Evolutionary conservation across 176 grass and related monocot species (phyloP), one percentile per base, ranked within the genome.

Genomic region (Musa beccarii): DNA sequence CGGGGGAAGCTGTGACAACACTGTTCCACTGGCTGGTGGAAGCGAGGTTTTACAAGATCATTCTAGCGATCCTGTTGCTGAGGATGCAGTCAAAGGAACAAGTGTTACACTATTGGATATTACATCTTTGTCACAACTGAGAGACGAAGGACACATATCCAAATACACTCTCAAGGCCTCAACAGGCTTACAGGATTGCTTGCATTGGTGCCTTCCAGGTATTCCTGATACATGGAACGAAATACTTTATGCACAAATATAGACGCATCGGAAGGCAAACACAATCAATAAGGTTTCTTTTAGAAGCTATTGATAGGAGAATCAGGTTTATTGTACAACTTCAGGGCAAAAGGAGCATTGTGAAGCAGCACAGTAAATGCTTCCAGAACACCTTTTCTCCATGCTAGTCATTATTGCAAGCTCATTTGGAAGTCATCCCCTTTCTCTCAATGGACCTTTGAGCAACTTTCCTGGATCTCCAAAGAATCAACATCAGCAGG

Each of bases 191-290:
- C 83, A 86, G 23, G 95, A 99, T 79, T 99, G 95, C 76, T 89
- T 99, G 79, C 95, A 99, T 75, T 99, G 95, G 95, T 99, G 95
- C 70, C 87, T 99, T 78, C 95, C 95, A 59, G 90, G 95, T 50
- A 75, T 99, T 85, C 95, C 95, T 49, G 95, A 94, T 63, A 83
- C 78, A 57, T 99, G 95, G 95, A 99, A 99, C 54, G 95, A 99
- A 73, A 84, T 99, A 63, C 95, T 99, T 66, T 92, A 87, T 84
- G 90, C 88, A 72, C 95, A 90, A 68, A 84, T 92, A 80, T 96
- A 96, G 81, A 52, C 4, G 34, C 4, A 43, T 43, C 34, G 0
- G 6, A 43, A 6, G 34, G 34, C 34, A 43, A 43, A 43, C 34
- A 43, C 4, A 43, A 6, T 43, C 4, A 43, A 43, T 43, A 43